phyloP scores from a whole-genome alignment of 208 protist genomes.

The Vickermania spadyakhi region DNA sequence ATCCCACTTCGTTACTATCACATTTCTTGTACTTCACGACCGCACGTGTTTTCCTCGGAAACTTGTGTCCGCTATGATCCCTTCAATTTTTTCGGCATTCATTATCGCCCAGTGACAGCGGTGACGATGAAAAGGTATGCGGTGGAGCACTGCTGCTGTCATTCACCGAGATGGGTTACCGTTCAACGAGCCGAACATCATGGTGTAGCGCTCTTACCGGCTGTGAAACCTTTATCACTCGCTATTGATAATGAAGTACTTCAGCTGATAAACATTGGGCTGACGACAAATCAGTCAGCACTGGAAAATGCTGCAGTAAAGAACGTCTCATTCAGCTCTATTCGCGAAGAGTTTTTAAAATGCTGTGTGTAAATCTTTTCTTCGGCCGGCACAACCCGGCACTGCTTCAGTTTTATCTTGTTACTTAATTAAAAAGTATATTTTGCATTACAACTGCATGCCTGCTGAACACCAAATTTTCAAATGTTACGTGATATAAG shows the following conservation, averaged over 20 bases:
- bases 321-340: neutral
- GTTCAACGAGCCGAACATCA: constrained; percentile 5
- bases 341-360: neutral
- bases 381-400: no score
- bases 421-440: no score
- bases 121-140: constrained; percentile 48
- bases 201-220: constrained; percentile 2
- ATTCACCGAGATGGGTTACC: constrained; percentile 45
- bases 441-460: no score
- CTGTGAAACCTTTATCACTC: constrained; percentile 14
- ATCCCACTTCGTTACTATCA: constrained; percentile 33
- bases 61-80: constrained; percentile 56
- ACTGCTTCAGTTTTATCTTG: no score
- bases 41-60: constrained; percentile 15
- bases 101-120: constrained; percentile 30
- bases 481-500: no score
- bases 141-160: constrained; percentile 34
- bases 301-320: neutral
- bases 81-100: constrained; percentile 29
- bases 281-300: constrained; percentile 10
- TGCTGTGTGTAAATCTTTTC: no score
- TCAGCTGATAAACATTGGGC: constrained; percentile 30
- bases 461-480: no score
- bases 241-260: constrained; percentile 6
- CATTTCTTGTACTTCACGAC: constrained; percentile 21